Evolutionary conservation across 306 rosid species (phyloP).

Genomic region (Malus orientalis): DNA sequence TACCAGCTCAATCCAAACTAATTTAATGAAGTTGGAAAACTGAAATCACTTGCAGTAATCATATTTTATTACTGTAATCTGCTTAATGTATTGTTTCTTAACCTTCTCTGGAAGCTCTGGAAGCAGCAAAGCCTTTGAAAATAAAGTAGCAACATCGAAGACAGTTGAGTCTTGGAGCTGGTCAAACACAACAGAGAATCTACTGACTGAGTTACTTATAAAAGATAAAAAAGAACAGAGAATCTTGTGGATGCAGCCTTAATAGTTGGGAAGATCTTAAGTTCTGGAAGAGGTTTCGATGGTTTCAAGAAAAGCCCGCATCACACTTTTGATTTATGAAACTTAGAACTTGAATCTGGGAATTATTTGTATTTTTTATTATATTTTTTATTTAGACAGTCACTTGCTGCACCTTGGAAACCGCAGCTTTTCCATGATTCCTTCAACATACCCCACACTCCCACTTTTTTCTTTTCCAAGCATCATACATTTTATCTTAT

Average conservation of each 20-base stretch:
- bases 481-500: no score
- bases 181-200: slow-evolving; percentile 23
- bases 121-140: background rate
- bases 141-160: background rate
- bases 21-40: background rate
- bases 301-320: background rate
- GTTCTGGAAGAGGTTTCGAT: background rate
- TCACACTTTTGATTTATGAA: background rate
- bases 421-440: slow-evolving; percentile 7
- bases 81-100: no score
- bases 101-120: background rate
- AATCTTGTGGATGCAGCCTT: slow-evolving; percentile 8
- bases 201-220: background rate
- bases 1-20: background rate
- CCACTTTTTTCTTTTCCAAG: background rate
- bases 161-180: slow-evolving; percentile 6
- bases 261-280: background rate
- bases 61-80: background rate
- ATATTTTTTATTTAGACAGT: background rate
- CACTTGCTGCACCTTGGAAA: slow-evolving; percentile 17
- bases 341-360: slow-evolving; percentile 13
- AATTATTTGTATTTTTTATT: background rate
- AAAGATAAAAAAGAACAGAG: background rate
- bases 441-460: background rate
- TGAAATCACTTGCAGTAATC: background rate